Base-by-base conservation (phyloP, 1,284 basidiomycete species). In the Microbotryum saponariae region DNA sequence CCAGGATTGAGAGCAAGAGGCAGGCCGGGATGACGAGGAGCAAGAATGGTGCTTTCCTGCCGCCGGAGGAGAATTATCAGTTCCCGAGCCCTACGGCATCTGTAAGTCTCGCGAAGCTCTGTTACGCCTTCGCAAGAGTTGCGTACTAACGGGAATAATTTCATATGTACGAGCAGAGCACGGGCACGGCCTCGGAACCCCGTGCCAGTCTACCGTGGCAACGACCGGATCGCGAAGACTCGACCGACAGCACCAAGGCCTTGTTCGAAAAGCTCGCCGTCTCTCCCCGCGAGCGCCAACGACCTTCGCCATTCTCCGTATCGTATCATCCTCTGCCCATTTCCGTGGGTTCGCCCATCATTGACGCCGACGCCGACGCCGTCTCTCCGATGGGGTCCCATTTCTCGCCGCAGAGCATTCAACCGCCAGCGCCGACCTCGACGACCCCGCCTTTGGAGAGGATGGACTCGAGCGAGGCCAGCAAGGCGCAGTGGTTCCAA, bases 31-130 rank as follows among this genome's bases (percentile, higher is more conserved):
- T 59, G 53, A 51, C 48, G 16, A 48, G 59, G 42, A 51, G 51
- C 5, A n/a, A 31, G 20, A 56, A 61, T 4, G 53, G 48, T 0
- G 55, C 53, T 7, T 66, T 66, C 52, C 64, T 64, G 21, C 58
- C 58, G 3, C 62, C 67, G 4, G 45, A 58, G 16, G 46, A 50
- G 20, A 62, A 51, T 8, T 66, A 68, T 33, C 57, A 62, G 53
- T 66, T 66, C 47, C 65, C 65, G 18, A 21, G 14, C 12, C 56
- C 67, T 12, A 45, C 44, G 23, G 9, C 44, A 20, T 27, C 37
- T n/a, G 29, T 59, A 21, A 46, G 50, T 37, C 10, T 8, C 16
- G 5, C 31, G 9, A 31, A 21, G 12, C 44, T n/a, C 6, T 45
- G 25, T 14, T 8, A 21, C 6, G 6, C 2, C 6, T 21, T 21